These are phyloP conservation scores for Sporisorium exsertum DNA, from an alignment of 1,284 basidiomycete genomes.

Conservation along the genomic window DNA sequence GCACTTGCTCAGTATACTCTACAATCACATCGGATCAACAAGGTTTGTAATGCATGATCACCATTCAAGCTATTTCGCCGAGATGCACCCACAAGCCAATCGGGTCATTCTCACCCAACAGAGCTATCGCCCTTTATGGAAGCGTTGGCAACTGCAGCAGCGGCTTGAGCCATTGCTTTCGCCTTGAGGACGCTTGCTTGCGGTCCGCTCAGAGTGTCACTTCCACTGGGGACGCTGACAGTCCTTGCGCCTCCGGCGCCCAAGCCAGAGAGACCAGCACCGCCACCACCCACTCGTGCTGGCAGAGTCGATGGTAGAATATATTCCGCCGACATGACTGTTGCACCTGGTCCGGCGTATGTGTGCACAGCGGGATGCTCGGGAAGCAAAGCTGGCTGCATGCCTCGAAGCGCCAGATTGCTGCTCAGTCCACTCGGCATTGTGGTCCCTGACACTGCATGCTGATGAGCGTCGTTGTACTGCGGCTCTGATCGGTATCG, in stretches of 20 bases:
- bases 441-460: not conserved
- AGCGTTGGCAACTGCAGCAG: slow-evolving; percentile 12
- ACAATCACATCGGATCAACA: too few species aligned
- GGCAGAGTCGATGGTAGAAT: not conserved
- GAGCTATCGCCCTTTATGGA: not conserved
- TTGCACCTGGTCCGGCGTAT: not conserved
- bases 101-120: not conserved
- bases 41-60: not conserved
- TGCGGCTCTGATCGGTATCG: slow-evolving; percentile 2
- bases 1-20: too few species aligned
- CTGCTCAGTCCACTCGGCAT: slow-evolving; percentile 42
- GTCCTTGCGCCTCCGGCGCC: slow-evolving; percentile 61
- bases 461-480: slow-evolving; percentile 2
- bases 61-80: too few species aligned
- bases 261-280: slow-evolving; percentile 57
- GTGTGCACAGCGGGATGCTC: not conserved
- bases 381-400: slow-evolving; percentile 8
- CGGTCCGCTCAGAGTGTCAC: slow-evolving; percentile 64
- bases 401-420: slow-evolving; percentile 26
- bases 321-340: slow-evolving; percentile 1
- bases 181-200: slow-evolving; percentile 57
- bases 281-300: slow-evolving; percentile 15
- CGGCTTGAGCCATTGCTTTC: slow-evolving; percentile 33
- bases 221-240: slow-evolving; percentile 62
- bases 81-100: too few species aligned